These are phyloP conservation scores for Trichaptum fuscoviolaceum DNA, from an alignment of 768 basidiomycete species.

Conservation along the genomic window DNA sequence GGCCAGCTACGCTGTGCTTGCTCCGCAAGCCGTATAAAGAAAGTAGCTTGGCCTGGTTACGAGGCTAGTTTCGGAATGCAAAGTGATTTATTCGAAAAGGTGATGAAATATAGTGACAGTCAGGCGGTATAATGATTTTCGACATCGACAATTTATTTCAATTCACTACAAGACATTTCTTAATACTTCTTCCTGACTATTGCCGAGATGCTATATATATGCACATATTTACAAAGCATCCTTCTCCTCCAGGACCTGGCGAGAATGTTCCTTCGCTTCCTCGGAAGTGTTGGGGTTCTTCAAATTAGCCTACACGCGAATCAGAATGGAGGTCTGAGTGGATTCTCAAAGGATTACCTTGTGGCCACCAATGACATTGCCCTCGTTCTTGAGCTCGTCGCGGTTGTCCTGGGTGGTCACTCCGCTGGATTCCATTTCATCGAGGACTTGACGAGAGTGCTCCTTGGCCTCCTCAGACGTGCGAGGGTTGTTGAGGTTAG, in stretches of 20 bases:
- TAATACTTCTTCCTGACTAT: no score
- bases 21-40: no score
- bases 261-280: constrained; percentile 19
- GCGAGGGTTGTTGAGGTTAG: constrained; percentile 12
- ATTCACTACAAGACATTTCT: no score
- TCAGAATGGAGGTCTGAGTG: not conserved
- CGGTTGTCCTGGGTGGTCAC: not conserved
- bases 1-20: no score
- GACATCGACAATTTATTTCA: no score
- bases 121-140: no score
- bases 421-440: constrained; percentile 8
- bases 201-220: no score
- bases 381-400: constrained; percentile 4
- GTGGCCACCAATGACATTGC: constrained; percentile 14
- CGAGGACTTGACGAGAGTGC: constrained; percentile 9
- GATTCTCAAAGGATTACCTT: constrained; percentile 8
- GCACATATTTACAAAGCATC: constrained; percentile 8
- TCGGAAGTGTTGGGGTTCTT: constrained; percentile 21
- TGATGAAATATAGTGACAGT: no score
- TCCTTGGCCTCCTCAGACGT: constrained; percentile 14
- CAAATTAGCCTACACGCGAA: constrained; percentile 13
- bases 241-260: constrained; percentile 26
- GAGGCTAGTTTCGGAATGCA: no score
- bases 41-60: no score
- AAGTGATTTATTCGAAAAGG: no score